A percentile compares a stretch with the other conserved stretches of the same genome.
phyloP scores from a whole-genome alignment of 2,329 filamentous ascomycete species.

The Macrophomina pseudophaseolina region DNA sequence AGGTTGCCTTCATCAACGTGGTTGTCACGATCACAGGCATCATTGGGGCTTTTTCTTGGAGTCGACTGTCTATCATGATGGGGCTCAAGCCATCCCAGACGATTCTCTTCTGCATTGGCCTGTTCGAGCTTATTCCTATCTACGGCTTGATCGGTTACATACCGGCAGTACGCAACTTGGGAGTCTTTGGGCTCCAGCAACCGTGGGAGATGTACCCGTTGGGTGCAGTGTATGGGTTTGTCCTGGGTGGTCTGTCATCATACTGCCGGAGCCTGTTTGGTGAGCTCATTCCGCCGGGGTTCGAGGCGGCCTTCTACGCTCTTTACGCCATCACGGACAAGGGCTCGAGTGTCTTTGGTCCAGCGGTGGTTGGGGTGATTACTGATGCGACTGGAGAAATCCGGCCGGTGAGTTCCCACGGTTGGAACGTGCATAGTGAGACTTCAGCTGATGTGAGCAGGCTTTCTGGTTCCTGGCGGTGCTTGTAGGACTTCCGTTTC shows the following conservation, averaged over 20 bases:
- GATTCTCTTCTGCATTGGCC: conserved; percentile 84
- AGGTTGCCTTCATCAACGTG: conserved; percentile 89
- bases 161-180: conserved; percentile 74
- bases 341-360: conserved; percentile 90
- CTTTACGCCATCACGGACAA: conserved; percentile 98
- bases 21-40: conserved; percentile 86
- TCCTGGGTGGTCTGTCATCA: conserved; percentile 87
- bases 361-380: conserved; percentile 89
- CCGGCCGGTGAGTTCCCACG: conserved; percentile 45
- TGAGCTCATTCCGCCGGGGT: conserved; percentile 91
- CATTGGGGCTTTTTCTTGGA: conserved; percentile 88
- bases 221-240: conserved; percentile 88
- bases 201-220: conserved; percentile 97
- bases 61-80: conserved; percentile 72
- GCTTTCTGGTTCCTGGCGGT: conserved; percentile 91
- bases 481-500: conserved; percentile 82
- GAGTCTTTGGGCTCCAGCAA: conserved; percentile 84
- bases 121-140: conserved; percentile 91
- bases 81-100: conserved; percentile 80
- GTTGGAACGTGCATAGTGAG: neutral
- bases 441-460: conserved; percentile 31
- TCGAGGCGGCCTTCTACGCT: conserved; percentile 94
- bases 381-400: conserved; percentile 70
- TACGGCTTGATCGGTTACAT: conserved; percentile 91
- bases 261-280: conserved; percentile 94